Evolutionary conservation across 768 basidiomycete species (phyloP), one percentile per base, ranked within the genome.

Genomic region (Polyporus arcularius): DNA sequence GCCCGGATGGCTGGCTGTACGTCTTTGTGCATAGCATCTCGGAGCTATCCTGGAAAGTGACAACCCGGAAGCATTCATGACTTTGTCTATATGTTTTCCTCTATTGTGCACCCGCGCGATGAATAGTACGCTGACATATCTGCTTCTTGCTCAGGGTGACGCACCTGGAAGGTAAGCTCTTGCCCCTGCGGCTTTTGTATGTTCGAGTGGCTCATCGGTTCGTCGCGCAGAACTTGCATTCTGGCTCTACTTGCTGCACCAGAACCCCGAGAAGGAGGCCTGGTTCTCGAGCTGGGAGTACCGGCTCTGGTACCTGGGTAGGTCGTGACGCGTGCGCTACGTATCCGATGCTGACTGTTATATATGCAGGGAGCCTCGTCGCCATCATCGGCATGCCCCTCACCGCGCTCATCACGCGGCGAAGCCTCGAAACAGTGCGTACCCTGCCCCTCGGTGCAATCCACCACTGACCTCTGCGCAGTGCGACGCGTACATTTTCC

Each of bases 201-300:
- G 28, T 11, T 7, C n/a, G 38, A 21, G 39, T 18, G 39, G 49
- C 5, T 2, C 21, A 18, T 8, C 43, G 40, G 6, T 28, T 48
- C 32, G n/a, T n/a, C n/a, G n/a, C n/a, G n/a, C 53, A 91, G 90
- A 92, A 70, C 79, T 93, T 14, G 78, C 86, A 0, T 93, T 92
- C 68, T 94, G 92, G 92, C 68, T 93, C 31, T 94, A 93, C 71
- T 80, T 94, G 21, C 80, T 92, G 32, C 83, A 91, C 63, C 91
- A 92, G 74, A 87, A 88, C 4, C 87, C 88, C 0, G 74, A 78
- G 46, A 83, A 86, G 68, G 83, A 86, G 4, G 78, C 84, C 35
- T 94, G 92, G 92, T 93, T 93, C 72, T 76, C 83, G 26, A 90
- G 90, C 70, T 85, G 85, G 83, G 90, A 94, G 72, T 93, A 87